Evolutionary conservation across 805 yeast species (phyloP), one percentile per base, ranked within the genome.

Genomic region (Pichia cabralensis): DNA sequence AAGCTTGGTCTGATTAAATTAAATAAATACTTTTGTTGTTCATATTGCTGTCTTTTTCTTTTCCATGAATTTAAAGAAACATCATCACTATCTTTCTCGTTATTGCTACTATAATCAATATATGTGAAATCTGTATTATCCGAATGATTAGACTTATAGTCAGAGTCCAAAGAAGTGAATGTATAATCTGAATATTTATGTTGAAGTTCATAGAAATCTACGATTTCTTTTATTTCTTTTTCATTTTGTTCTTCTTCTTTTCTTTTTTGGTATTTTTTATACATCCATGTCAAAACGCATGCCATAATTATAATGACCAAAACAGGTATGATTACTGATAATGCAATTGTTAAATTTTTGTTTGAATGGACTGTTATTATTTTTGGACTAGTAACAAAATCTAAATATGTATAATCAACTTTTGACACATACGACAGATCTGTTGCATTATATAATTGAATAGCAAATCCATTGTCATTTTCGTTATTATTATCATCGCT

Each of bases 31-130:
- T 32, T 36, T 25, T 43, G 43, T 16, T 37, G 47, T 35, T 47
- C 74, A 41, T 57, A 70, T 36, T 64, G 64, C 35, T 65, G 65
- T 41, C 76, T 51, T 46, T 71, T 71, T 20, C 62, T 56, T 28
- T 64, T 62, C 76, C 76, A 71, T 16, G 74, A 67, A 39, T 64
- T 65, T 17, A 72, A 64, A 5, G 76, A 69, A 8, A 65, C 53
- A 19, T 57, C 67, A 33, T 69, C 77, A 22, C 50, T 56, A 35
- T 58, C 60, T 21, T 51, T 60, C 34, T 43, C 56, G 35, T 55
- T 42, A 28, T 56, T 56, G 17, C 54, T 44, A 35, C 45, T 36
- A 16, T 50, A 50, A 24, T 52, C 49, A 12, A 31, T 26, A 25
- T 23, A 20, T 8, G 4, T 12, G 13, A 14, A 9, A 21, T 20